Conservation (phyloP, 2,329 filamentous ascomycete species). For the Chaetothyriales sp. region DNA sequence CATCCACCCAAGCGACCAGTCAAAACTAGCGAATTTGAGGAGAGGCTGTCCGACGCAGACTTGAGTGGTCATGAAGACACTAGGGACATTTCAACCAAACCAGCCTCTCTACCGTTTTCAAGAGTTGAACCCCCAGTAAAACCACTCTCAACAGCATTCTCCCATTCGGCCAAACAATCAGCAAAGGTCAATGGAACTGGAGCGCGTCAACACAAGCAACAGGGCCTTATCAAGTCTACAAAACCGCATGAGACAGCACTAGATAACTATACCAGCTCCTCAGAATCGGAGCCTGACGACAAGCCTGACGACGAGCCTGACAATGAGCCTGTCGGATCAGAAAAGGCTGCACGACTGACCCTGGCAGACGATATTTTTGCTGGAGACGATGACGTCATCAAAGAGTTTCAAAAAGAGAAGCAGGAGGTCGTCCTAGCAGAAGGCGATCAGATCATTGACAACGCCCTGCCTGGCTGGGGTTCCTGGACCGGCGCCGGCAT, state of each 20-base stretch:
- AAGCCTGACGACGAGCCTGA: constrained; percentile 30
- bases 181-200: constrained; percentile 1
- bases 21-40: constrained; percentile 47
- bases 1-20: constrained; percentile 13
- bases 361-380: constrained; percentile 77
- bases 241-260: constrained; percentile 10
- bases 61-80: constrained; percentile 20
- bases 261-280: constrained; percentile 11
- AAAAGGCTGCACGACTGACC: constrained; percentile 28
- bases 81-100: background rate
- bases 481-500: constrained; percentile 78
- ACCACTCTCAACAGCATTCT: constrained; percentile 5
- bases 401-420: constrained; percentile 73
- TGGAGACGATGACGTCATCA: constrained; percentile 48
- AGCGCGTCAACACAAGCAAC: background rate
- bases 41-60: constrained; percentile 40
- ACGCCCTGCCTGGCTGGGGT: constrained; percentile 88
- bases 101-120: constrained; percentile 10
- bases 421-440: constrained; percentile 56
- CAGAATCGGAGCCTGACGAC: constrained; percentile 26
- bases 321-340: constrained; percentile 33
- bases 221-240: constrained; percentile 9
- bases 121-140: constrained; percentile 6
- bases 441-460: constrained; percentile 68
- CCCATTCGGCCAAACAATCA: constrained; percentile 3